These are phyloP conservation scores for Eucalyptus virginea DNA, from an alignment of 345 rosid genomes.

Conservation along the genomic window DNA sequence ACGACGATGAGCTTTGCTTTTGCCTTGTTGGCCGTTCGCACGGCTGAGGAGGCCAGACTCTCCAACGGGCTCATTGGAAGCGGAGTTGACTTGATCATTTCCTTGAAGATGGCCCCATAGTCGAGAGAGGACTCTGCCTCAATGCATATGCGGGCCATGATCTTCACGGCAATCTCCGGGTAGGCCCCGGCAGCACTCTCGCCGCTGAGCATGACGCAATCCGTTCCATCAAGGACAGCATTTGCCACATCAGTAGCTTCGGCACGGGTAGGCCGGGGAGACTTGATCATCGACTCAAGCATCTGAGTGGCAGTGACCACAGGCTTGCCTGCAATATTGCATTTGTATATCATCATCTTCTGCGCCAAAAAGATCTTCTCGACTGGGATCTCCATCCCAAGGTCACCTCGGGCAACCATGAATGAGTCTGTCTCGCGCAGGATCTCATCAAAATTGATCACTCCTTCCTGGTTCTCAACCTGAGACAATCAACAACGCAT, in stretches of 20 bases:
- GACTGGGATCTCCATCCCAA: constrained; percentile 10
- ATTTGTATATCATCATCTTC: constrained; percentile 12
- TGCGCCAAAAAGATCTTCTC: constrained; percentile 9
- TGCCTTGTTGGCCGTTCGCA: constrained; percentile 6
- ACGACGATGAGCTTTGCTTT: constrained; percentile 4
- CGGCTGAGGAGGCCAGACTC: constrained; percentile 5
- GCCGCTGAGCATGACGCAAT: constrained; percentile 8
- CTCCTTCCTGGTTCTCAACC: constrained; percentile 13
- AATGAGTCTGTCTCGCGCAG: constrained; percentile 6
- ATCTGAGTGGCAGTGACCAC: constrained; percentile 10
- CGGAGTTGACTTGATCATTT: constrained; percentile 1
- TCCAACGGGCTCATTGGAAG: constrained; percentile 8
- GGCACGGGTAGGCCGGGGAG: constrained; percentile 4
- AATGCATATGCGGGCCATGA: constrained; percentile 7
- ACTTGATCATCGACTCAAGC: constrained; percentile 12
- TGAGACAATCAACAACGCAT: not conserved
- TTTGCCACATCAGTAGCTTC: constrained; percentile 10
- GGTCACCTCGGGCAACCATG: constrained; percentile 12
- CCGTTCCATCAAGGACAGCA: constrained; percentile 3
- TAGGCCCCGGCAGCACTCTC: constrained; percentile 11
- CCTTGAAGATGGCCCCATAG: constrained; percentile 2
- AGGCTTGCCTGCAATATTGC: constrained; percentile 3
- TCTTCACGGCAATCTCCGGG: constrained; percentile 5
- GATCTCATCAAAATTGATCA: constrained; percentile 5
- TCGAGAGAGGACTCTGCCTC: constrained; percentile 10